phyloP scores from a whole-genome alignment of 495 filamentous ascomycete genomes.

The Aspergillus cristatus region DNA sequence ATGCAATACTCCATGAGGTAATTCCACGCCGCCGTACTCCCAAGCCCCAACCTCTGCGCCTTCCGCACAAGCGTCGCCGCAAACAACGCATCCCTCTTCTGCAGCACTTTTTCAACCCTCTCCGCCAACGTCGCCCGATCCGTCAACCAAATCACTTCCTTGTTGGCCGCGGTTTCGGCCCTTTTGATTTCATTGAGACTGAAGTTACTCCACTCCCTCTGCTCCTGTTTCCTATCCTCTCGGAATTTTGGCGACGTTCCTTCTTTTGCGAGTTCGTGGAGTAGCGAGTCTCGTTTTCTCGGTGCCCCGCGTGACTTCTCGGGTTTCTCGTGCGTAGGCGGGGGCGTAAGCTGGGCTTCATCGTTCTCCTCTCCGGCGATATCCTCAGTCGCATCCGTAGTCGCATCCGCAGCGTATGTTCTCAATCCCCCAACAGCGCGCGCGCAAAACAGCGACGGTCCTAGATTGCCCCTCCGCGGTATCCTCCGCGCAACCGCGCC shows the following conservation, averaged over 20 bases:
- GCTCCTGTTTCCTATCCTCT: no score
- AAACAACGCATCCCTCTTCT: constrained; percentile 45
- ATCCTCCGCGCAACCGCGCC: no score
- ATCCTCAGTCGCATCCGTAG: no score
- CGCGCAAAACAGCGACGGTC: no score
- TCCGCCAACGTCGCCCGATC: constrained; percentile 60
- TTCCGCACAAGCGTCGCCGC: constrained; percentile 56
- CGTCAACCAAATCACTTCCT: constrained; percentile 52
- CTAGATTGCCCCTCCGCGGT: no score
- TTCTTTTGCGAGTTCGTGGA: constrained; percentile 6
- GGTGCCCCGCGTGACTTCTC: no score
- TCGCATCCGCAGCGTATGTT: no score
- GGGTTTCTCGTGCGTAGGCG: no score
- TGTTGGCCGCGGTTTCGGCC: constrained; percentile 12
- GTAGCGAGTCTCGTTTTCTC: background rate
- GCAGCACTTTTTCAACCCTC: constrained; percentile 48
- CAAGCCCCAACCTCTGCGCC: constrained; percentile 47
- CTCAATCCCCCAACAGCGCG: no score
- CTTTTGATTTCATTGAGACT: constrained; percentile 8
- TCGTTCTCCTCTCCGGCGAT: no score
- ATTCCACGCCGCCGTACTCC: constrained; percentile 76
- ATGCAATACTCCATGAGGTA: constrained; percentile 66
- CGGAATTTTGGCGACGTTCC: constrained; percentile 2
- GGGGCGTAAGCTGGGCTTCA: no score
- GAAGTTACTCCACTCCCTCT: background rate